Percentiles rank a stretch among this genome's conserved stretches.
phyloP scores from a whole-genome alignment of 192 early-diverging fungal species.

The Pilaira anomala region DNA sequence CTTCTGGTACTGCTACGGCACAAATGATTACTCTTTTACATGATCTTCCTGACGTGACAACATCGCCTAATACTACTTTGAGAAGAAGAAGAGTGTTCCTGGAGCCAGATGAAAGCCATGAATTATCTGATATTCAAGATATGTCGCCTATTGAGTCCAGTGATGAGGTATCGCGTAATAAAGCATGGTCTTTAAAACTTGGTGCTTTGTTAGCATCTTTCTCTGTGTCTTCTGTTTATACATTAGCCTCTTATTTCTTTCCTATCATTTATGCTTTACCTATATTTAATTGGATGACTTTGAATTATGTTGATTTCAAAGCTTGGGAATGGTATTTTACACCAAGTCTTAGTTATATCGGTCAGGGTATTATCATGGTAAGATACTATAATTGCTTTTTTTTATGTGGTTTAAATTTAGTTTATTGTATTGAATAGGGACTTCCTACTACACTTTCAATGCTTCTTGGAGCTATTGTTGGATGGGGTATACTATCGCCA shows the following conservation, averaged over 20 bases:
- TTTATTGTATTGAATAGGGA: no score
- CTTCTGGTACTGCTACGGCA: slow-evolving; percentile 81
- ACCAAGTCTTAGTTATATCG: slow-evolving; percentile 73
- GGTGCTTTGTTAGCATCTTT: slow-evolving; percentile 54
- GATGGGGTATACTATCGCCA: slow-evolving; percentile 74
- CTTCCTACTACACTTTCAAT: slow-evolving; percentile 70
- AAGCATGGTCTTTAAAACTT: slow-evolving; percentile 61
- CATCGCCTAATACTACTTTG: slow-evolving; percentile 37
- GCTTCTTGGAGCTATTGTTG: slow-evolving; percentile 63
- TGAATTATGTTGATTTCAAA: slow-evolving; percentile 45
- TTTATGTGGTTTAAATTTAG: background rate
- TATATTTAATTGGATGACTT: slow-evolving; percentile 51
- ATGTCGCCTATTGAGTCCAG: background rate
- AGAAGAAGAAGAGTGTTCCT: background rate
- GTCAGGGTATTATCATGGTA: slow-evolving; percentile 77
- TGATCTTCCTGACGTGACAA: slow-evolving; percentile 25
- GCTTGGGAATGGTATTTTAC: slow-evolving; percentile 72
- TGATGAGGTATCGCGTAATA: slow-evolving; percentile 32
- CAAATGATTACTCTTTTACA: slow-evolving; percentile 78
- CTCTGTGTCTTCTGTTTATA: slow-evolving; percentile 58
- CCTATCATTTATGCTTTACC: slow-evolving; percentile 57
- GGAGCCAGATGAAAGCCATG: background rate
- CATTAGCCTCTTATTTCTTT: slow-evolving; percentile 59
- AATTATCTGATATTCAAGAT: background rate
- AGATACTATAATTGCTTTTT: background rate